Evolutionary conservation across 2,329 filamentous ascomycete genomes (phyloP), one percentile per base, ranked within the genome.

Genomic region (Hypoxylon sp.): DNA sequence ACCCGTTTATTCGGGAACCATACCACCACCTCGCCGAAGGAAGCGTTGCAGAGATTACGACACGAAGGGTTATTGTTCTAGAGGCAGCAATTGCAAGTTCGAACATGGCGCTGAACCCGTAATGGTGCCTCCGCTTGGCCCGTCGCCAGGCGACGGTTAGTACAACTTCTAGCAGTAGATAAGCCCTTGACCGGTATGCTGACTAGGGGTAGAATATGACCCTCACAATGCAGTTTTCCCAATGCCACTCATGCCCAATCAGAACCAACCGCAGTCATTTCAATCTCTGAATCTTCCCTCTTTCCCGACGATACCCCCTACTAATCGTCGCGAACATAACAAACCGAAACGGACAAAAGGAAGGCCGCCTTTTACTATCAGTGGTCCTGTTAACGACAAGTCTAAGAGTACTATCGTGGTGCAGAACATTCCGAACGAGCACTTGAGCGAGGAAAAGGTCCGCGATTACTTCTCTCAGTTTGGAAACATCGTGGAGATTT

Each of bases 361-460:
- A 3, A 82, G 85, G 30, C 84, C 90, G 2, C 79, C 87, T 0
- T 89, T 92, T 72, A 91, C 91, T 0, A 83, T 85, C 0, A 84
- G 88, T 21, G 89, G 90, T 0, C 87, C 89, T 0, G 85, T 88
- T 25, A 77, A 82, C 52, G 90, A 94, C 75, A 83, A 79, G 58
- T 84, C 83, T 0, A 90, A 89, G 70, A 90, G 87, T 6, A 88
- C 88, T 0, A 85, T 96, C 19, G 91, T 94, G 2, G 85, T 96
- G 2, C 91, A 94, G 74, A 89, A 90, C 61, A 95, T 96, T 5
- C 92, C 92, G 0, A 86, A 90, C 65, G 90, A 92, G 19, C 84
- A 88, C 59, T 90, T 92, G 59, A 83, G 80, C 45, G 91, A 94
- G 71, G 83, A 88, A 0, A 79, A 84, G 9, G 85, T 96, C 11